A percentile compares a stretch with the other conserved stretches of the same genome.
Evolutionary conservation across 805 yeast genomes (phyloP).

Genomic region (Nakazawaea pomicola): DNA sequence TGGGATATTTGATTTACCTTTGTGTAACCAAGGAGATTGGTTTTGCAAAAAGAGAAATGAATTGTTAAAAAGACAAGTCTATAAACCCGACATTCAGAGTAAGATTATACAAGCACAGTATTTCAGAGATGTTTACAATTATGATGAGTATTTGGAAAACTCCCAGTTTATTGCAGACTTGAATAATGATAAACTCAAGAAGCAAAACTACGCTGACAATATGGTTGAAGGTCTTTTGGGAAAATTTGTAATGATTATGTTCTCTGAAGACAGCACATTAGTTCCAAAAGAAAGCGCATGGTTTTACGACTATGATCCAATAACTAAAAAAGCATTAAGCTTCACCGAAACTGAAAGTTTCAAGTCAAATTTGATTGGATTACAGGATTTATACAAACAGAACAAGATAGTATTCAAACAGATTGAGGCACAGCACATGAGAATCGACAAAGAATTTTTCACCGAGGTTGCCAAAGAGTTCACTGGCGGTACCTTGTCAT

Average conservation of each 20-base stretch:
- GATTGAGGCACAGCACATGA: conserved; percentile 63
- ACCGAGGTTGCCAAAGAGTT: conserved; percentile 22
- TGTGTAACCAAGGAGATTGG: conserved; percentile 52
- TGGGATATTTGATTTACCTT: conserved; percentile 67
- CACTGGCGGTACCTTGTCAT: conserved; percentile 3
- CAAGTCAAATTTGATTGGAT: conserved; percentile 55
- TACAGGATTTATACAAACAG: conserved; percentile 39
- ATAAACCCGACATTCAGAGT: conserved; percentile 51
- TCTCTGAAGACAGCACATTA: conserved; percentile 59
- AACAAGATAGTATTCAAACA: conserved; percentile 41
- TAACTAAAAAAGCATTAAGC: conserved; percentile 35
- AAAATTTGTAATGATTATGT: conserved; percentile 54
- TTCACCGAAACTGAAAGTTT: conserved; percentile 47
- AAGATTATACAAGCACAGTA: conserved; percentile 69
- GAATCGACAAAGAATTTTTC: conserved; percentile 48
- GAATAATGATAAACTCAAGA: conserved; percentile 51
- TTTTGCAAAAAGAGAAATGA: conserved; percentile 51
- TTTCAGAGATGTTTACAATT: conserved; percentile 56
- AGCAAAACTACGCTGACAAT: conserved; percentile 23
- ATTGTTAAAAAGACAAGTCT: conserved; percentile 54
- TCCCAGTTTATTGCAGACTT: conserved; percentile 59
- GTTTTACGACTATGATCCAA: conserved; percentile 50
- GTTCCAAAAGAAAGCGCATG: conserved; percentile 71
- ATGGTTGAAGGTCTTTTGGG: conserved; percentile 35
- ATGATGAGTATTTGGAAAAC: conserved; percentile 47